Percentiles rank a stretch among this genome's conserved stretches.
phyloP scores from a whole-genome alignment of 257 asterid genomes.

The Solanum arcanum region DNA sequence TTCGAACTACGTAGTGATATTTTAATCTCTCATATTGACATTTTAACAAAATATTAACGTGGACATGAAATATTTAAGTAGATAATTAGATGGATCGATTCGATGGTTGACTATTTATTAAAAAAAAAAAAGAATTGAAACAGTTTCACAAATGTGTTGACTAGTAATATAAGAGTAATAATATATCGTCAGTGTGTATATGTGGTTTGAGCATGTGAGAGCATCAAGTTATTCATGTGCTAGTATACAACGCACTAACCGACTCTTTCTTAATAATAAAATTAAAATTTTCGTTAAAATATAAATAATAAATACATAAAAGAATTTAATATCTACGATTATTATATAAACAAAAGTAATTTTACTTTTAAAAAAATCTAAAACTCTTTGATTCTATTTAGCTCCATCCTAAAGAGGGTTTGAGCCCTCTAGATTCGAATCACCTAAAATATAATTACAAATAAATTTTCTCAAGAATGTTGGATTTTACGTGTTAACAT shows the following conservation, averaged over 20 bases:
- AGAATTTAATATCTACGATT: rapidly evolving
- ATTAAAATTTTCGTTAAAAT: no score
- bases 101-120: neutral
- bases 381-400: no score
- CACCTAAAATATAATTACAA: no score
- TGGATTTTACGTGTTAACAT: neutral
- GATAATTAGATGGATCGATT: neutral
- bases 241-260: neutral
- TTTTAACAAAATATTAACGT: neutral
- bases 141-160: neutral
- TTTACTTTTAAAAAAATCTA: rapidly evolving
- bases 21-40: neutral
- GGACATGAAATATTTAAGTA: neutral
- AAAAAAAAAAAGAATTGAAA: neutral
- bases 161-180: neutral
- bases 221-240: neutral
- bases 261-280: neutral
- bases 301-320: no score
- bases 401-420: no score
- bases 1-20: neutral
- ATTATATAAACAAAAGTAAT: no score
- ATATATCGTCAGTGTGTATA: neutral
- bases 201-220: neutral
- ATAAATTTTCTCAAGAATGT: no score
- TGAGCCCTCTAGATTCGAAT: no score